Percentiles rank a stretch among this genome's conserved stretches.
phyloP scores from a whole-genome alignment of 1,284 basidiomycete species.

The Gomphus sp. region DNA sequence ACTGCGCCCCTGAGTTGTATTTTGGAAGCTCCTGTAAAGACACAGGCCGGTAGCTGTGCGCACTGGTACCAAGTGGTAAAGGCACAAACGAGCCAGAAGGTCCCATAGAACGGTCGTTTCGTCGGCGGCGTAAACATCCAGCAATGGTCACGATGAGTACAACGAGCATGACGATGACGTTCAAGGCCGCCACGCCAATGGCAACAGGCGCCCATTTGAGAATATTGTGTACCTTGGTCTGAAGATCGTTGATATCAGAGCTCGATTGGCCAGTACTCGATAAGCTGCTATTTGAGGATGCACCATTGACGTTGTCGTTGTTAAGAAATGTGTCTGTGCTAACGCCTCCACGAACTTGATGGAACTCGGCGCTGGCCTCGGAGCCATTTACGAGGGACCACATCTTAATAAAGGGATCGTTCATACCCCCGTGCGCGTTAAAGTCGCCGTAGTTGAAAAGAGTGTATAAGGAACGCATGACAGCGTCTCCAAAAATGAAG shows the following conservation, averaged over 20 bases:
- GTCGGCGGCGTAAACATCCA: background rate
- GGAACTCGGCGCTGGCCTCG: slow-evolving; percentile 61
- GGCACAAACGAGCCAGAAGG: slow-evolving; percentile 4
- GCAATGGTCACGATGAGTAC: background rate
- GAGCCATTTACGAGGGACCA: slow-evolving; percentile 54
- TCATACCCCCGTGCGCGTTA: slow-evolving; percentile 44
- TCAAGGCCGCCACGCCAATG: background rate
- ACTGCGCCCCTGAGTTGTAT: background rate
- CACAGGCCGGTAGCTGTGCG: slow-evolving; percentile 1
- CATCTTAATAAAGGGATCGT: slow-evolving; percentile 66
- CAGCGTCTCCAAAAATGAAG: slow-evolving; percentile 74
- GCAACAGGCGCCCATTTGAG: background rate
- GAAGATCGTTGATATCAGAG: background rate
- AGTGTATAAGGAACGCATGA: slow-evolving; percentile 75
- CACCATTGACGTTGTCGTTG: slow-evolving; percentile 25
- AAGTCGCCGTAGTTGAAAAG: slow-evolving; percentile 84
- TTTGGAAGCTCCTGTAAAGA: background rate
- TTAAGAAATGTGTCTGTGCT: slow-evolving; percentile 54
- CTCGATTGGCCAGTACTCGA: background rate
- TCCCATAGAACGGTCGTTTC: background rate
- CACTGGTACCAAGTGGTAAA: background rate
- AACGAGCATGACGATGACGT: slow-evolving; percentile 2
- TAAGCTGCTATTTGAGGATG: slow-evolving; percentile 29
- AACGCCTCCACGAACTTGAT: slow-evolving; percentile 50
- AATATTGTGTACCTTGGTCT: background rate